Percentiles rank a stretch among this genome's conserved stretches.
Conservation (phyloP, 495 filamentous ascomycete genomes). For the Xylaria acuta region DNA sequence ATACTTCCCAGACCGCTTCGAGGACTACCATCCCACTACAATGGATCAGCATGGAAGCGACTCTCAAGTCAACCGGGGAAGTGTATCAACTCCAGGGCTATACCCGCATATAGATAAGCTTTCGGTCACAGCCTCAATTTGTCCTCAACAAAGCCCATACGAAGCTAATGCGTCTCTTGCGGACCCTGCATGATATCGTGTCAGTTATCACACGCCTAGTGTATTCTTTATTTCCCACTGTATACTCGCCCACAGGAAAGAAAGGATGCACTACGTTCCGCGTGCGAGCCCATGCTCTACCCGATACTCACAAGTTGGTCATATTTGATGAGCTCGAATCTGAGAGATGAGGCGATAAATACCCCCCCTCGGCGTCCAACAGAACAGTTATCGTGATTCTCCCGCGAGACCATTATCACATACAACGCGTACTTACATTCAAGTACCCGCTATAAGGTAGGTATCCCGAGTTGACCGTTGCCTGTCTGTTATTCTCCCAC, state of each 20-base stretch:
- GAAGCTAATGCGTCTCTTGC: slow-evolving; percentile 5
- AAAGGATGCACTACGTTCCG: background rate
- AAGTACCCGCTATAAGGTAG: background rate
- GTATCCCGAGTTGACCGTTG: background rate
- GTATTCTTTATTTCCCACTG: background rate
- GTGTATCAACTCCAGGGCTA: background rate
- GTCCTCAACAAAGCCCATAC: background rate
- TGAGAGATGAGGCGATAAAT: background rate
- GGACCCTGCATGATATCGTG: background rate
- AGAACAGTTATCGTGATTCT: background rate
- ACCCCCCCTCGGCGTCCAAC: background rate
- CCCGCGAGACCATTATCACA: background rate
- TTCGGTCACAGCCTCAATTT: slow-evolving; percentile 1
- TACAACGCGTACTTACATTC: background rate
- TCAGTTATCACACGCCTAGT: background rate
- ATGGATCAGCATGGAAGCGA: background rate
- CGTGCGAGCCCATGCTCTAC: background rate
- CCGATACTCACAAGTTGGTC: background rate
- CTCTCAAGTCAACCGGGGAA: background rate
- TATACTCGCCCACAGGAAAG: background rate
- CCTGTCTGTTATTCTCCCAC: background rate
- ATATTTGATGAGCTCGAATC: background rate
- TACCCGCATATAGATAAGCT: background rate
- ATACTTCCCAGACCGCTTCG: background rate
- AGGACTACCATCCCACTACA: background rate